Percentiles rank a stretch among this genome's conserved stretches.
Evolutionary conservation across 106 monocot species (phyloP).

Genomic region (Dendrobium huoshanense): DNA sequence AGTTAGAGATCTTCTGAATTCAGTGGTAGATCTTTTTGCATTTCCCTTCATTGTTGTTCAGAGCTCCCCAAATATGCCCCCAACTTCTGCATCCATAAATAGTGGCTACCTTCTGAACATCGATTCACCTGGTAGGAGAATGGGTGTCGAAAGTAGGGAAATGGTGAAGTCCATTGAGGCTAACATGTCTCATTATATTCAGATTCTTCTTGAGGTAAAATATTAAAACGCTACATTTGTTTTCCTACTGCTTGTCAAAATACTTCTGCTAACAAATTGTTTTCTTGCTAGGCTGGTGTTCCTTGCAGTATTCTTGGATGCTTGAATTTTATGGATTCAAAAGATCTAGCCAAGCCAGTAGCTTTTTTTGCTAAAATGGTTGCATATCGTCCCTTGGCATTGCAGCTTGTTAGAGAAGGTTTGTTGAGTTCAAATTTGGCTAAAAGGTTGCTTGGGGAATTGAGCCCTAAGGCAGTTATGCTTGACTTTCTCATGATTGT

Average conservation of each 20-base stretch:
- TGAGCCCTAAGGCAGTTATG: conserved; percentile 53
- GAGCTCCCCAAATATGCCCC: conserved; percentile 59
- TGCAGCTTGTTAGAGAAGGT: conserved; percentile 75
- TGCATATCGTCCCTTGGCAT: conserved; percentile 72
- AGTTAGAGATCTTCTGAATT: conserved; percentile 64
- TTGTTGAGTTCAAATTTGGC: conserved; percentile 56
- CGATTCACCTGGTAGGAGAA: conserved; percentile 70
- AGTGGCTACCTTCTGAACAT: conserved; percentile 78
- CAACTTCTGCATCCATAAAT: conserved; percentile 85
- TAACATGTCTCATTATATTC: conserved; percentile 68
- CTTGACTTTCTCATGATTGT: conserved; percentile 92
- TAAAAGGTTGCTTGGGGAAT: conserved; percentile 35
- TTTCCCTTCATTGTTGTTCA: conserved; percentile 94
- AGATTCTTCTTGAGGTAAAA: conserved; percentile 76
- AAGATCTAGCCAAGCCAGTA: conserved; percentile 54
- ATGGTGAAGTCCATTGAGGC: conserved; percentile 60
- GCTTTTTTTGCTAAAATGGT: conserved; percentile 97
- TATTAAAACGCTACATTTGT: background rate
- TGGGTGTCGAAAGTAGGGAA: conserved; percentile 69
- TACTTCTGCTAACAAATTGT: conserved; percentile 1
- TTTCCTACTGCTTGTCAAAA: background rate
- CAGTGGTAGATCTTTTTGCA: conserved; percentile 85
- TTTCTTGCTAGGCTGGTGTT: conserved; percentile 47
- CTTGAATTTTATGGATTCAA: conserved; percentile 50
- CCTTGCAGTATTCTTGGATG: conserved; percentile 51